Evolutionary conservation across 2,329 filamentous ascomycete species (phyloP).

Genomic region (Hawksworthiomyces lignivorus): DNA sequence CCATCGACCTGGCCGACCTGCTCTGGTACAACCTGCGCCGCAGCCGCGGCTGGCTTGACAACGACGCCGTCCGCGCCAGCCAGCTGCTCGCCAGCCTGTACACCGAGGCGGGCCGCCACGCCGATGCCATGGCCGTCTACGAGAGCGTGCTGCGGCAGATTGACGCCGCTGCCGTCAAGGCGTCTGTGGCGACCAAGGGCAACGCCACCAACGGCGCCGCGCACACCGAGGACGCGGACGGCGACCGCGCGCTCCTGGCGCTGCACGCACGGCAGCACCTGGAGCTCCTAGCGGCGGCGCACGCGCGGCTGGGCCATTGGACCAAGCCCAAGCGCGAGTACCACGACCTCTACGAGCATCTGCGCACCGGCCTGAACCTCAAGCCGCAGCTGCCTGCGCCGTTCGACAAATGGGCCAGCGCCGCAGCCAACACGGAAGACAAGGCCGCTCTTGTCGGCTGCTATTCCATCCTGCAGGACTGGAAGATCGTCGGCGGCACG

Average conservation of each 20-base stretch:
- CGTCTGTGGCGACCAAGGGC: not conserved
- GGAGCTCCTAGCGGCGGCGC: conserved; percentile 15
- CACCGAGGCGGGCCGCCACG: conserved; percentile 17
- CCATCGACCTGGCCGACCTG: conserved; percentile 23
- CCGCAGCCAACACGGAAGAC: conserved; percentile 11
- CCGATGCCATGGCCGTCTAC: conserved; percentile 23
- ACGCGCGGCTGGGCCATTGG: conserved; percentile 15
- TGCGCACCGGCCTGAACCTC: conserved; percentile 11
- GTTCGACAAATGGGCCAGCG: conserved; percentile 17
- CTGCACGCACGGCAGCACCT: conserved; percentile 16
- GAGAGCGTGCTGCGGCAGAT: conserved; percentile 22
- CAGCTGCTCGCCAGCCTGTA: conserved; percentile 24
- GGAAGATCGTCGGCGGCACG: conserved; percentile 8
- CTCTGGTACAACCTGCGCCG: conserved; percentile 28
- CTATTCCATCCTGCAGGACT: conserved; percentile 15
- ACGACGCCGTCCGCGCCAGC: conserved; percentile 20
- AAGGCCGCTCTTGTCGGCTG: conserved; percentile 14
- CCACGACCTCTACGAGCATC: conserved; percentile 15
- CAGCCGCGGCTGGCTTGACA: conserved; percentile 23
- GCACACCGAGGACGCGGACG: conserved; percentile 7
- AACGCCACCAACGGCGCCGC: not conserved
- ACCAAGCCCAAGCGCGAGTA: conserved; percentile 19
- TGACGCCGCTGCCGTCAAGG: conserved; percentile 9
- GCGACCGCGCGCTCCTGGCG: conserved; percentile 13
- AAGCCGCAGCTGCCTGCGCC: conserved; percentile 10